These are phyloP conservation scores for Rhazya stricta DNA, from an alignment of 257 asterid genomes.

Conservation along the genomic window DNA sequence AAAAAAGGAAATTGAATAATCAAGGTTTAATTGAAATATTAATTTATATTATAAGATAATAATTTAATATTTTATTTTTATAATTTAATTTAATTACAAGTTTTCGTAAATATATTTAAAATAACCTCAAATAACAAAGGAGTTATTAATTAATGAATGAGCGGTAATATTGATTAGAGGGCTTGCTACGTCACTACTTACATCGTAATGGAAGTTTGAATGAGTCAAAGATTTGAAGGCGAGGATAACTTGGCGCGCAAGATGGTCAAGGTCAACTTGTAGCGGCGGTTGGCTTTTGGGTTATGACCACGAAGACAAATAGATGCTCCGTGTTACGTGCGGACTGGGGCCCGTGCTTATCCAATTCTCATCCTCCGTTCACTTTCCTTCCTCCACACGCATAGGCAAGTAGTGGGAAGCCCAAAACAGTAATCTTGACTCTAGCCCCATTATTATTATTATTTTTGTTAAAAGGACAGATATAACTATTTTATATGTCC, in stretches of 20 bases:
- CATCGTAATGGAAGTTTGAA: slow-evolving; percentile 7
- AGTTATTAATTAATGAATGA: no score
- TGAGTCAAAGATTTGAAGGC: slow-evolving; percentile 19
- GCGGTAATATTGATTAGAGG: no score
- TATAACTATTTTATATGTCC: no score
- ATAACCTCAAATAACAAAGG: no score
- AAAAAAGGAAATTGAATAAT: no score
- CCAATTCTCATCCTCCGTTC: neutral
- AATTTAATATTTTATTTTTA: no score
- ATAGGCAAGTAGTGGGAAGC: neutral
- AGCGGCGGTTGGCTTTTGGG: neutral
- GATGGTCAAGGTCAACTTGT: slow-evolving; percentile 29
- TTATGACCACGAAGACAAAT: neutral
- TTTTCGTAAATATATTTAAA: no score
- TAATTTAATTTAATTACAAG: no score
- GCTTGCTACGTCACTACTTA: slow-evolving; percentile 8
- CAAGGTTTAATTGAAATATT: no score
- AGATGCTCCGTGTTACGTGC: neutral
- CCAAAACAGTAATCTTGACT: neutral
- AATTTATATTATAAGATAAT: no score
- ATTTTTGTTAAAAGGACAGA: no score
- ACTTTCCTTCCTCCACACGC: slow-evolving; percentile 1
- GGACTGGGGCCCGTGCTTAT: neutral
- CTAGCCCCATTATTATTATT: no score
- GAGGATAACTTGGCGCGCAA: slow-evolving; percentile 15